A percentile compares a stretch with the other conserved stretches of the same genome.
Conservation (phyloP, 768 basidiomycete species). For the Sporobolomyces roseus region DNA sequence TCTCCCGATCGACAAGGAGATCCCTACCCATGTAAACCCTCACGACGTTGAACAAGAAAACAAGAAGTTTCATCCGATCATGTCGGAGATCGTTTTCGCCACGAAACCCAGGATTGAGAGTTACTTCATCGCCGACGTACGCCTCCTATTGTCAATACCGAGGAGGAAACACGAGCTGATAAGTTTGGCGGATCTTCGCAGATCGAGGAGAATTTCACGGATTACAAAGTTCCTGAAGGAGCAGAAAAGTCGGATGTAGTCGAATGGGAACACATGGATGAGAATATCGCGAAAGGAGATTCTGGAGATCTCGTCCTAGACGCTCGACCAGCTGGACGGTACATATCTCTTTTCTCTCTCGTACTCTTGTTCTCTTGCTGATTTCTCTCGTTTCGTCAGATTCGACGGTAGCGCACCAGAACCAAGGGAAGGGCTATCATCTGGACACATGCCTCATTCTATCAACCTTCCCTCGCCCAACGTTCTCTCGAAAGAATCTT, state of each 20-base stretch:
- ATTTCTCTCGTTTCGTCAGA: slow-evolving; percentile 52
- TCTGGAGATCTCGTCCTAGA: slow-evolving; percentile 73
- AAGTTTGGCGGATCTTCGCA: neutral
- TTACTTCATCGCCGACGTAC: slow-evolving; percentile 34
- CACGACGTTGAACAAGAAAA: slow-evolving; percentile 4
- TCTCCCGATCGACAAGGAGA: slow-evolving; percentile 6
- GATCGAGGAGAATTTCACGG: slow-evolving; percentile 52
- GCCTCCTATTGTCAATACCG: neutral
- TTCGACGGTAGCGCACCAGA: slow-evolving; percentile 63
- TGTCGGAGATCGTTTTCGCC: slow-evolving; percentile 26
- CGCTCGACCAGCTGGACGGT: slow-evolving; percentile 80
- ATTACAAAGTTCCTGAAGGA: slow-evolving; percentile 28
- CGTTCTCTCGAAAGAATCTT: slow-evolving; percentile 31
- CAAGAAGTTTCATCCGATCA: slow-evolving; percentile 17
- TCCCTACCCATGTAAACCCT: slow-evolving; percentile 20
- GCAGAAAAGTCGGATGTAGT: slow-evolving; percentile 12
- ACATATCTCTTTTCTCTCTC: slow-evolving; percentile 38
- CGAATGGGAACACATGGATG: slow-evolving; percentile 21
- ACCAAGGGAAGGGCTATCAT: slow-evolving; percentile 57
- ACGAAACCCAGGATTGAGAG: slow-evolving; percentile 29
- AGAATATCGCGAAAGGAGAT: slow-evolving; percentile 46
- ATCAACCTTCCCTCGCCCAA: slow-evolving; percentile 72
- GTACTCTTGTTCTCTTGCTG: too few species aligned
- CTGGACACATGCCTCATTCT: slow-evolving; percentile 88
- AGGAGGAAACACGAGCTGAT: neutral